phyloP scores from a whole-genome alignment of 2,329 filamentous ascomycete genomes.

The Drechslera avenae region DNA sequence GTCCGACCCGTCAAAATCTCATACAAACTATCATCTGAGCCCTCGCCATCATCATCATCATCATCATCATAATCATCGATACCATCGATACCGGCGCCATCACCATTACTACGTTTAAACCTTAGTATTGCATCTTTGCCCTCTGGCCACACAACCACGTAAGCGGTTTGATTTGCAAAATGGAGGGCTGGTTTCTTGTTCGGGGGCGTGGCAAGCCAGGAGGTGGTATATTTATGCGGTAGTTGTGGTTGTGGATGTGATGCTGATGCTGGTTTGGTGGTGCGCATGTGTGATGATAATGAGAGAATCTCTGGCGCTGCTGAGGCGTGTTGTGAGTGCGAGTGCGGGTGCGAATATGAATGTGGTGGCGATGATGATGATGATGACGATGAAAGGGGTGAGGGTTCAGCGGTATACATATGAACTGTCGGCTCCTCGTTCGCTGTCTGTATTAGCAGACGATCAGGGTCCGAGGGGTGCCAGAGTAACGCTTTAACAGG shows the following conservation, averaged over 20 bases:
- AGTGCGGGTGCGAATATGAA: slow-evolving; percentile 5
- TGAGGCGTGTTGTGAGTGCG: slow-evolving; percentile 5
- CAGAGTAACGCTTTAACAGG: slow-evolving; percentile 52
- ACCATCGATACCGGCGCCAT: not conserved
- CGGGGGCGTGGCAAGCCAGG: slow-evolving; percentile 33
- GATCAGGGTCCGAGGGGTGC: slow-evolving; percentile 47
- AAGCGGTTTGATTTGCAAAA: slow-evolving; percentile 45
- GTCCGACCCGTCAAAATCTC: slow-evolving; percentile 56
- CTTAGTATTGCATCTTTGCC: slow-evolving; percentile 45
- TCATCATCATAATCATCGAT: slow-evolving; percentile 22
- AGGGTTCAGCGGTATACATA: slow-evolving; percentile 39
- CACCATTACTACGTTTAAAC: slow-evolving; percentile 24
- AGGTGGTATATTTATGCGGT: slow-evolving; percentile 19
- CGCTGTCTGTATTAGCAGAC: slow-evolving; percentile 52
- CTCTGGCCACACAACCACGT: slow-evolving; percentile 50
- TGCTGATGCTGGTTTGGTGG: slow-evolving; percentile 22
- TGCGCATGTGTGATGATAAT: slow-evolving; percentile 24
- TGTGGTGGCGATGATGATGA: slow-evolving; percentile 19
- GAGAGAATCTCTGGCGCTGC: slow-evolving; percentile 30
- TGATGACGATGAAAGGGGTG: slow-evolving; percentile 7
- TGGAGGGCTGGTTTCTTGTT: slow-evolving; percentile 46
- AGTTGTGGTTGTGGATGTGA: too few species aligned
- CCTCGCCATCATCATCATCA: slow-evolving; percentile 38
- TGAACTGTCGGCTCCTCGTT: slow-evolving; percentile 50
- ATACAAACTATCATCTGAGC: slow-evolving; percentile 55